phyloP scores from a whole-genome alignment of 2,329 filamentous ascomycete genomes.

The Fusarium neocosmosporiellum region DNA sequence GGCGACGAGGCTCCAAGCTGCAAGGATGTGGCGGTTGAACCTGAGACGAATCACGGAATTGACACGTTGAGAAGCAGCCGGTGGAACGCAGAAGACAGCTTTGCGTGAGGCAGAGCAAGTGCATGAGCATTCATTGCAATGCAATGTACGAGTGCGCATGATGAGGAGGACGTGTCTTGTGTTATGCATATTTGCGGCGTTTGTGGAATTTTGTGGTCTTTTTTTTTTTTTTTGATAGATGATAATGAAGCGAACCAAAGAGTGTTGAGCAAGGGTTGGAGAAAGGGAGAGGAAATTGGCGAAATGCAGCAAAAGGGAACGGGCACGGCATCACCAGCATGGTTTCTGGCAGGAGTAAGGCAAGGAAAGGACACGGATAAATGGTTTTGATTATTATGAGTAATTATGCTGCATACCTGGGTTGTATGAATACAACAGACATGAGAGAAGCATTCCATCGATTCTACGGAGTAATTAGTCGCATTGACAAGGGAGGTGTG shows the following conservation, averaged over 20 bases:
- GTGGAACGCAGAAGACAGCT: slow-evolving; percentile 58
- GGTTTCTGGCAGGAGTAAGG: slow-evolving; percentile 26
- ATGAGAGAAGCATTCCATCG: slow-evolving; percentile 10
- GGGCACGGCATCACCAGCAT: slow-evolving; percentile 25
- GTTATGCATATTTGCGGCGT: slow-evolving; percentile 39
- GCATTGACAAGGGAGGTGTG: slow-evolving; percentile 34
- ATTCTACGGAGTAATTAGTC: slow-evolving; percentile 11
- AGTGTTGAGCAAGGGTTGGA: neutral
- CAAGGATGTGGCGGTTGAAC: slow-evolving; percentile 25
- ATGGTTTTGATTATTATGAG: slow-evolving; percentile 25
- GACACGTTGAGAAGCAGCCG: slow-evolving; percentile 46
- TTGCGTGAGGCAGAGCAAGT: slow-evolving; percentile 50
- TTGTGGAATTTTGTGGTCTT: slow-evolving; percentile 35
- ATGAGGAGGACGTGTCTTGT: slow-evolving; percentile 13
- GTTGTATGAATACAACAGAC: slow-evolving; percentile 37
- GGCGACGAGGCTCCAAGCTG: slow-evolving; percentile 31
- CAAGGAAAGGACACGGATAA: slow-evolving; percentile 10
- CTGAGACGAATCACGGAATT: slow-evolving; percentile 18
- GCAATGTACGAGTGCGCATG: slow-evolving; percentile 19
- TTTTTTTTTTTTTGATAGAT: slow-evolving; percentile 1
- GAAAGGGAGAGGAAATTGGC: slow-evolving; percentile 8
- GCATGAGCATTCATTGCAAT: slow-evolving; percentile 5
- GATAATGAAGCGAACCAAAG: slow-evolving; percentile 21
- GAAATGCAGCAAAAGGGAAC: slow-evolving; percentile 33
- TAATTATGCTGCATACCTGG: slow-evolving; percentile 36